Evolutionary conservation across 768 basidiomycete genomes (phyloP).

Genomic region (Cantharellus anzutake): DNA sequence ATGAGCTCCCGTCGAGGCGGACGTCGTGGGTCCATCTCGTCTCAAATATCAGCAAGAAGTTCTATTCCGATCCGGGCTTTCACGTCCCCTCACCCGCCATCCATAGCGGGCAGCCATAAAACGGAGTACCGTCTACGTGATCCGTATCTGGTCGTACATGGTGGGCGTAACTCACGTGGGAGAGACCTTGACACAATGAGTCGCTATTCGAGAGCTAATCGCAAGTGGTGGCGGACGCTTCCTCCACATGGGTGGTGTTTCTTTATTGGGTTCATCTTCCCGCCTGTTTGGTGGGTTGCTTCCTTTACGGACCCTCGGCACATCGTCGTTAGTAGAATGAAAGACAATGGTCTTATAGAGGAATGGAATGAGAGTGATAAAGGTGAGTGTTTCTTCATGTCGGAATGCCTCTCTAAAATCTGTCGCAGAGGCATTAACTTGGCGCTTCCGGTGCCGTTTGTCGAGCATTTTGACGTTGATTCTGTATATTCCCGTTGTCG

Average conservation of each 20-base stretch:
- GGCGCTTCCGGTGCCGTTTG: conserved; percentile 8
- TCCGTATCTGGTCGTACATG: not conserved
- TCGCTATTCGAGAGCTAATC: not conserved
- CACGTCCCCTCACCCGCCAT: not conserved
- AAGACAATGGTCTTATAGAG: not conserved
- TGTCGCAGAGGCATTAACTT: conserved; percentile 3
- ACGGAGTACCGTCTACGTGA: not conserved
- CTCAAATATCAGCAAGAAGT: not conserved
- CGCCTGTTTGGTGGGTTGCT: conserved; percentile 8
- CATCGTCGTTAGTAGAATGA: not conserved
- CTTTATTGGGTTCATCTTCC: conserved; percentile 8
- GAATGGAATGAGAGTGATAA: not conserved
- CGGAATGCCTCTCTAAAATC: not conserved
- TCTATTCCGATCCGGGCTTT: not conserved
- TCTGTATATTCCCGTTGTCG: conserved; percentile 9
- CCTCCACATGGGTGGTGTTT: conserved; percentile 9
- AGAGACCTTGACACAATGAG: not conserved
- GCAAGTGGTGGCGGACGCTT: not conserved
- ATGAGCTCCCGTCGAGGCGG: not conserved
- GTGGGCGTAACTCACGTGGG: not conserved
- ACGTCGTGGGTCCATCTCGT: not conserved
- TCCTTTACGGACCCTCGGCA: not conserved
- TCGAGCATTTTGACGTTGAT: conserved; percentile 8
- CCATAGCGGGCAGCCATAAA: not conserved
- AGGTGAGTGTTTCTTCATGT: not conserved